These are phyloP conservation scores for Anisodus tanguticus DNA, from an alignment of 257 asterid species.

Conservation along the genomic window DNA sequence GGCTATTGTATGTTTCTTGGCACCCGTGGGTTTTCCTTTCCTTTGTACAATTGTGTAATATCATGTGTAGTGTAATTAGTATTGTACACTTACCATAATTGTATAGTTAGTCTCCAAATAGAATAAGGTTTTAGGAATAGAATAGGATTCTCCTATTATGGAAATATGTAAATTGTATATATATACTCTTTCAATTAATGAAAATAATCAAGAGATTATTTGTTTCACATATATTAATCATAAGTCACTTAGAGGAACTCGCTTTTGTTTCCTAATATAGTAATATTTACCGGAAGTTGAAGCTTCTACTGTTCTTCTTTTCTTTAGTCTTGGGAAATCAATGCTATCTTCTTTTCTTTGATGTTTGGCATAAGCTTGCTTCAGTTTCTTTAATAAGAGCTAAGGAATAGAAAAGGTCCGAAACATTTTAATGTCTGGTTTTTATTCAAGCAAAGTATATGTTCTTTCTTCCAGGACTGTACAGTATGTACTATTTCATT, in stretches of 20 bases:
- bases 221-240: background rate
- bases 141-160: too few relatives aligned
- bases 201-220: too few relatives aligned
- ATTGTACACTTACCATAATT: too few relatives aligned
- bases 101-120: too few relatives aligned
- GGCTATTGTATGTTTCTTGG: too few relatives aligned
- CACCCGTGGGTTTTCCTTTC: too few relatives aligned
- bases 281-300: background rate
- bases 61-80: too few relatives aligned
- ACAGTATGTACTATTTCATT: background rate
- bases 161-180: too few relatives aligned
- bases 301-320: background rate
- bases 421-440: background rate
- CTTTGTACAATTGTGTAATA: too few relatives aligned
- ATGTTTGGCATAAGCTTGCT: slow-evolving; percentile 6
- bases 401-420: background rate
- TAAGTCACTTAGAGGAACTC: background rate
- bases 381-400: slow-evolving; percentile 13
- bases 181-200: too few relatives aligned
- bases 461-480: background rate
- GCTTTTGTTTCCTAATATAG: background rate
- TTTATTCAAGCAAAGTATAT: background rate
- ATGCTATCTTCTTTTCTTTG: background rate
- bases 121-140: too few relatives aligned
- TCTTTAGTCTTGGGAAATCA: background rate